These are phyloP conservation scores for Tylopilus plumbeoviolaceoides DNA, from an alignment of 768 basidiomycete genomes.

Conservation along the genomic window DNA sequence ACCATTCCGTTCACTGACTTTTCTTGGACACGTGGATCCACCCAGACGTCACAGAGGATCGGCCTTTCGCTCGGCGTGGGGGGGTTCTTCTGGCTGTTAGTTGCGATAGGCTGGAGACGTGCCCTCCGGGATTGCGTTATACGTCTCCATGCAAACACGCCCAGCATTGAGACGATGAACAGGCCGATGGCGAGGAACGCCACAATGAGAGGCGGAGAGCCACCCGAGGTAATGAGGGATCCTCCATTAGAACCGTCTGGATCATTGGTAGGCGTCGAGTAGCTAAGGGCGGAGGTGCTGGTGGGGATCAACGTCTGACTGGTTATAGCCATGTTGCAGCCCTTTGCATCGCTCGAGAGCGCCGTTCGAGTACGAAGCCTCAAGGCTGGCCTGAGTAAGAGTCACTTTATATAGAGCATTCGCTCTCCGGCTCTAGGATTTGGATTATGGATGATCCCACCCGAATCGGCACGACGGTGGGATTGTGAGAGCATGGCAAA, in stretches of 20 bases:
- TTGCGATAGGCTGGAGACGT: slow-evolving; percentile 3
- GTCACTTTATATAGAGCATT: slow-evolving; percentile 9
- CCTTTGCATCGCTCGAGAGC: slow-evolving; percentile 10
- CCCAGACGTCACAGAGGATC: slow-evolving; percentile 44
- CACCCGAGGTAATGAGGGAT: slow-evolving; percentile 28
- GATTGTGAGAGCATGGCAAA: slow-evolving; percentile 7
- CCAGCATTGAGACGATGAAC: slow-evolving; percentile 45
- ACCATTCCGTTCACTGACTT: slow-evolving; percentile 5
- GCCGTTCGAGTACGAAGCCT: slow-evolving; percentile 10
- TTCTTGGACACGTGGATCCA: background rate
- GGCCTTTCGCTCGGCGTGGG: slow-evolving; percentile 31
- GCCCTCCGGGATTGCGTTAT: slow-evolving; percentile 17
- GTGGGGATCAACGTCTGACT: slow-evolving; percentile 8
- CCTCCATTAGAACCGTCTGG: background rate
- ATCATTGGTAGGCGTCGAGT: background rate
- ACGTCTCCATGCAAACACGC: slow-evolving; percentile 46
- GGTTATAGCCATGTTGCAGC: slow-evolving; percentile 8
- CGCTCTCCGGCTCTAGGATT: background rate
- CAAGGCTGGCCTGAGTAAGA: slow-evolving; percentile 3
- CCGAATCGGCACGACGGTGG: background rate
- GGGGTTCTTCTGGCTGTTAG: background rate
- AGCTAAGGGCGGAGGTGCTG: background rate
- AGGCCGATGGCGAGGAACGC: slow-evolving; percentile 58
- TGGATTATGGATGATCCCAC: no score
- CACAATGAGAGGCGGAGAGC: slow-evolving; percentile 54